phyloP scores from a whole-genome alignment of 192 early-diverging fungal genomes.

The Rhizophagus prolifer region DNA sequence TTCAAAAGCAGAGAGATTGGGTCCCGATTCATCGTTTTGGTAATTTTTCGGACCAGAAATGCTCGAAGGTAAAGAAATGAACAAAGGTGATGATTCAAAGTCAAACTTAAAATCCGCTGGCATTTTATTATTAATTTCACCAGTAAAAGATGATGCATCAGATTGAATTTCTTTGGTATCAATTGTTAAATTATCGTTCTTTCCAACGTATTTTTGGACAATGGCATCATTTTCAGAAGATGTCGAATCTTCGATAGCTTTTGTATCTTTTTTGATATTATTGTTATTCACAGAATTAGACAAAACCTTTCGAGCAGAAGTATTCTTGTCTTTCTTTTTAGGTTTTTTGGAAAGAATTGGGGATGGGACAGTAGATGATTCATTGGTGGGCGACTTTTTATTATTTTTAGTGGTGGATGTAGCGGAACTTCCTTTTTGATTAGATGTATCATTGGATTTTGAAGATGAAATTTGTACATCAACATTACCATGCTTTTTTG shows the following conservation, averaged over 20 bases:
- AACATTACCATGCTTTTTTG: constrained; percentile 1
- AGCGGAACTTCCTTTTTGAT: background rate
- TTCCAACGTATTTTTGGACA: background rate
- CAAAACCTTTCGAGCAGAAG: background rate
- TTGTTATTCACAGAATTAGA: background rate
- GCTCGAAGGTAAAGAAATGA: constrained; percentile 1
- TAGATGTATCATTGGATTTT: constrained; percentile 10
- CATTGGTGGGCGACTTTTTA: constrained; percentile 6
- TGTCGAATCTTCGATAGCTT: background rate
- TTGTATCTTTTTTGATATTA: background rate
- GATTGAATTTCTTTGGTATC: background rate
- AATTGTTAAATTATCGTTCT: background rate
- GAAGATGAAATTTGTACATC: background rate
- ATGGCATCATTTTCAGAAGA: background rate
- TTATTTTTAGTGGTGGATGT: background rate
- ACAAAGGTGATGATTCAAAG: constrained; percentile 4
- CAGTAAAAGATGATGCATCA: background rate
- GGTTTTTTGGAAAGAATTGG: constrained; percentile 28
- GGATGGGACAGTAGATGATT: background rate
- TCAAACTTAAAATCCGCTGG: constrained; percentile 21
- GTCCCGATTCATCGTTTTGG: background rate
- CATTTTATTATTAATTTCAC: background rate
- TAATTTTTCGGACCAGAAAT: constrained; percentile 1
- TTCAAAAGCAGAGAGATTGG: background rate
- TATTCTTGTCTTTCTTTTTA: constrained; percentile 28